Conservation (phyloP, 768 basidiomycete genomes). For the Collybia nuda region DNA sequence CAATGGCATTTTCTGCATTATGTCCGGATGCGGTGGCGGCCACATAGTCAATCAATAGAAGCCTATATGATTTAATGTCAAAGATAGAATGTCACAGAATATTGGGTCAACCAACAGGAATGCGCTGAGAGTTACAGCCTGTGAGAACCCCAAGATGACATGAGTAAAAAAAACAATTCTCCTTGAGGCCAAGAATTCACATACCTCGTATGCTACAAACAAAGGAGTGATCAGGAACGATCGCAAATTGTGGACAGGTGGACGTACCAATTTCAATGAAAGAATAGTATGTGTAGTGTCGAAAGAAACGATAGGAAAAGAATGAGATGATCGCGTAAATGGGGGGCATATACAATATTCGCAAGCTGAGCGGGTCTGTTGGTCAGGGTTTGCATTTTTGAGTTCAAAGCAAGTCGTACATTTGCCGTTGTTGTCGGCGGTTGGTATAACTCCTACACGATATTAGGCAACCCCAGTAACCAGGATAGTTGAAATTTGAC, state of each 20-base stretch:
- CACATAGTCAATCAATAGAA: slow-evolving; percentile 84
- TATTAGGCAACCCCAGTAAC: background rate
- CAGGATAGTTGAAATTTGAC: slow-evolving; percentile 14
- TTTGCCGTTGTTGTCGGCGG: slow-evolving; percentile 74
- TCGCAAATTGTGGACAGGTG: background rate
- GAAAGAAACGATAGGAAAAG: slow-evolving; percentile 82
- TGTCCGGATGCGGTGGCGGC: slow-evolving; percentile 66
- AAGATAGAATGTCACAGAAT: background rate
- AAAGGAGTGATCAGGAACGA: slow-evolving; percentile 1
- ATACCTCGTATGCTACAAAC: slow-evolving; percentile 65
- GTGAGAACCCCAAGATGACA: background rate
- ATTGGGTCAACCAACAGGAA: slow-evolving; percentile 61
- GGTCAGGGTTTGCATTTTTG: background rate
- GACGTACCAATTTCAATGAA: slow-evolving; percentile 42
- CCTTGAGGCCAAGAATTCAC: slow-evolving; percentile 8
- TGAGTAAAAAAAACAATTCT: background rate
- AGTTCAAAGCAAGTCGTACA: slow-evolving; percentile 43
- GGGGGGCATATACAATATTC: slow-evolving; percentile 83
- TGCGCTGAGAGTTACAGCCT: slow-evolving; percentile 84
- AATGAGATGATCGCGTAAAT: slow-evolving; percentile 84
- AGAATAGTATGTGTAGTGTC: slow-evolving; percentile 60
- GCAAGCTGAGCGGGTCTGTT: slow-evolving; percentile 44
- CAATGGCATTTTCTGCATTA: slow-evolving; percentile 65
- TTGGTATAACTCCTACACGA: slow-evolving; percentile 67
- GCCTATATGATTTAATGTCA: slow-evolving; percentile 30